Evolutionary conservation across 768 basidiomycete genomes (phyloP).

Genomic region (Boletus eberwhitei): DNA sequence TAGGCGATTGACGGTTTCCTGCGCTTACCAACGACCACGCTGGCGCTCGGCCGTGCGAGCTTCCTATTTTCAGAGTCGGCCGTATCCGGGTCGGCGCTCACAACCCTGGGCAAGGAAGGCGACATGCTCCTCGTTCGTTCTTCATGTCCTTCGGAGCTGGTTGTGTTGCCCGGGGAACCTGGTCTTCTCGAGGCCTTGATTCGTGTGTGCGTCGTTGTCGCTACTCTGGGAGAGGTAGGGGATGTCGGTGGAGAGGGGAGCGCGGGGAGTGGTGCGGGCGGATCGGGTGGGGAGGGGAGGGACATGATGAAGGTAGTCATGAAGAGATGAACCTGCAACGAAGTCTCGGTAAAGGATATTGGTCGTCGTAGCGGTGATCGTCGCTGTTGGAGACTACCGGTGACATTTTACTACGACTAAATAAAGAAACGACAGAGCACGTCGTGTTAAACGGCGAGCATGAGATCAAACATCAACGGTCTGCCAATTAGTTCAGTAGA

Average conservation of each 20-base stretch:
- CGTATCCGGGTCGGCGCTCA: background rate
- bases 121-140: constrained; percentile 7
- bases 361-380: constrained; percentile 3
- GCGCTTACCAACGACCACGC: constrained; percentile 6
- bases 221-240: constrained; percentile 8
- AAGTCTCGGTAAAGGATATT: background rate
- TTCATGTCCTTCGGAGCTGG: background rate
- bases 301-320: background rate
- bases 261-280: background rate
- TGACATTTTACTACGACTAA: background rate
- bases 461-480: background rate
- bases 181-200: constrained; percentile 10
- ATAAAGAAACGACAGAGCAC: background rate
- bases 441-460: constrained; percentile 3
- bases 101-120: background rate
- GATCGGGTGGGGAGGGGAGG: background rate
- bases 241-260: constrained; percentile 23
- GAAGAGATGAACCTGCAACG: background rate
- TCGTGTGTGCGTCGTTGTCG: constrained; percentile 9
- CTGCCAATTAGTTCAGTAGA: background rate
- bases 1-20: constrained; percentile 30
- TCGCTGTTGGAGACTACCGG: background rate
- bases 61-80: background rate
- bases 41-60: background rate
- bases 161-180: background rate